Percentiles rank a stretch among this genome's conserved stretches.
phyloP scores from a whole-genome alignment of 164 flowering plant species.

The Saururus chinensis region DNA sequence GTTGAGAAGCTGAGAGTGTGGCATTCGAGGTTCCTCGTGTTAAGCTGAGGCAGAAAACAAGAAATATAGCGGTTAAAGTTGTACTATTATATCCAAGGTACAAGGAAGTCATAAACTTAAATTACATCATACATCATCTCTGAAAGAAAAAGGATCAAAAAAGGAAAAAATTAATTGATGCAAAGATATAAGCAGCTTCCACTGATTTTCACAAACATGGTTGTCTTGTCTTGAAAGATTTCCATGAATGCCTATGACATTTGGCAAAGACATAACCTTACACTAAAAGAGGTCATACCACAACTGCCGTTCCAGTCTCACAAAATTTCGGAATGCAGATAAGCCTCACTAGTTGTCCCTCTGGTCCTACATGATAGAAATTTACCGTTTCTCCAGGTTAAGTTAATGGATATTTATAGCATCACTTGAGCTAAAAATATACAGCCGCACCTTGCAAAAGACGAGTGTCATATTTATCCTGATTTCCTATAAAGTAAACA shows the following conservation, averaged over 20 bases:
- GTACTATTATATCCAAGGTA: not conserved
- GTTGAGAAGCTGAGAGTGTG: constrained; percentile 72
- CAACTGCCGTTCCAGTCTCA: constrained; percentile 74
- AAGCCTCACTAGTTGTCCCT: constrained; percentile 82
- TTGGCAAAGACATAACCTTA: not conserved
- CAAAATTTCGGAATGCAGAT: constrained; percentile 78
- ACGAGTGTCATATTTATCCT: constrained; percentile 51
- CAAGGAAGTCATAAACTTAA: not conserved
- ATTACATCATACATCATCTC: not conserved
- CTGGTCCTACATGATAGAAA: constrained; percentile 46
- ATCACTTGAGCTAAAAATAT: not conserved
- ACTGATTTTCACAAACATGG: not conserved
- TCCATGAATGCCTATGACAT: not conserved
- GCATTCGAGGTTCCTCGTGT: constrained; percentile 77
- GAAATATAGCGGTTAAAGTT: not conserved
- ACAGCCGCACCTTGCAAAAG: constrained; percentile 44
- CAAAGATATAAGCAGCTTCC: not conserved
- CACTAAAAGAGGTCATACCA: constrained; percentile 36
- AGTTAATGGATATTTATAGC: not conserved
- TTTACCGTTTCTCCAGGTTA: not conserved
- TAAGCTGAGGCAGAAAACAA: constrained; percentile 47
- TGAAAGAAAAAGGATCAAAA: not conserved
- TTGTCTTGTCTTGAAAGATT: not conserved
- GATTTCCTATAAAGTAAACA: constrained; percentile 93
- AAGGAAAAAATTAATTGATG: not conserved